Base-by-base conservation (phyloP, 306 rosid species). In the Malus sylvestris region DNA sequence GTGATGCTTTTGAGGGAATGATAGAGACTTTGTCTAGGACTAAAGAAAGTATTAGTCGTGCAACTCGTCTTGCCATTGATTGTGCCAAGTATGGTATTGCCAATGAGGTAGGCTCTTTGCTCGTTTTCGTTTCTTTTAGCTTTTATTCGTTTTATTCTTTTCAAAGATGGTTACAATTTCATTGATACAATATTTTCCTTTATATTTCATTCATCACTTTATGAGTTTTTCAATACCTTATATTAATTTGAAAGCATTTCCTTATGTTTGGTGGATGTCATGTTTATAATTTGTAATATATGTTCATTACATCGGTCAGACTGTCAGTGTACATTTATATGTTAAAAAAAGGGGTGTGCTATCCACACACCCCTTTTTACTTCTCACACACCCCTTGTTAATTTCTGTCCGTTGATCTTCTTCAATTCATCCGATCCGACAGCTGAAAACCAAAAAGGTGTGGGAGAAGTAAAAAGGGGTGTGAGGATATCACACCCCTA, bases 1-100 rank as follows among this genome's bases (percentile, higher is more conserved):
- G 99, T 80, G 99, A 96, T 79, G 98, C 99, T 78, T 96, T 96
- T 88, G 99, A 96, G 86, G 99, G 99, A 78, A 96, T 96, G 99
- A 96, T 96, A 51, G 99, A 96, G 83, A 96, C 99, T 80, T 81
- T 96, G 86, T 96, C 99, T n/a, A 87, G 99, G 88, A 96, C 98
- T 67, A 96, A 91, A 77, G 99, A 96, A 82, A 96, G 99, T 72
- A 96, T 96, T 81, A 96, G 97, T 44, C 99, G 99, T 3, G 99
- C 99, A n/a, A 96, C 99, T 49, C 98, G 99, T 80, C 95, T 91
- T 79, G 99, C 99, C 62, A 93, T 96, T 81, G 98, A 96, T 70
- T 96, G 99, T 91, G 99, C 99, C 19, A 92, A 93, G 83, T 92
- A 96, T 80, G 98, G 99, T 77, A 96, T 96, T 86, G 96, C 98